Conservation (phyloP, 768 basidiomycete genomes). For the Paxillus ammoniavirescens region DNA sequence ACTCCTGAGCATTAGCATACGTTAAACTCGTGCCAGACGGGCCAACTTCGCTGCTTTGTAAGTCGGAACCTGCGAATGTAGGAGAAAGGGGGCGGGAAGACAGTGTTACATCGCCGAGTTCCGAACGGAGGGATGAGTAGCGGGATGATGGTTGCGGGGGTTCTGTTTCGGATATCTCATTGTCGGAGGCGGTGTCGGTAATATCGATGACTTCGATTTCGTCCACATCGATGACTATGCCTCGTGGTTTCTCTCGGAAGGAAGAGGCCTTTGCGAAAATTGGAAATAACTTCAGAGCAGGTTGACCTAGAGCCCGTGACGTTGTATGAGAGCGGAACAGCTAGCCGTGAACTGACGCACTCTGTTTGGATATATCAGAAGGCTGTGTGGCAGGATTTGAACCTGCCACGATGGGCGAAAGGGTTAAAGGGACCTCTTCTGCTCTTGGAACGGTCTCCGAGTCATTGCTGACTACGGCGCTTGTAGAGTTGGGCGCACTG, state of each 20-base stretch:
- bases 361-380: constrained; percentile 7
- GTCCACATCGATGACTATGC: constrained; percentile 12
- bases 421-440: neutral
- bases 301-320: constrained; percentile 14
- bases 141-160: constrained; percentile 3
- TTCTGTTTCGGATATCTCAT: constrained; percentile 16
- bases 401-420: neutral
- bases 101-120: constrained; percentile 2
- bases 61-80: neutral
- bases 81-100: constrained; percentile 6
- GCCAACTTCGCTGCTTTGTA: neutral
- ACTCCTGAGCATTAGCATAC: neutral
- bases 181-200: constrained; percentile 15
- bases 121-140: constrained; percentile 10
- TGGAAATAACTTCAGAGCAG: constrained; percentile 17
- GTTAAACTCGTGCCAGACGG: constrained; percentile 7
- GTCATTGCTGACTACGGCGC: neutral
- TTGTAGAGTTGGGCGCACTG: neutral
- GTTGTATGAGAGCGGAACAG: neutral
- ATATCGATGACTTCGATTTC: constrained; percentile 18
- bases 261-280: constrained; percentile 20
- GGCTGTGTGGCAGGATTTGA: neutral
- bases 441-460: neutral
- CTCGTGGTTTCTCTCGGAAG: constrained; percentile 1
- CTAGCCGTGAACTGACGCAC: constrained; percentile 15